Evolutionary conservation across 805 yeast genomes (phyloP).

Genomic region (Saccharomycopsis malanga): DNA sequence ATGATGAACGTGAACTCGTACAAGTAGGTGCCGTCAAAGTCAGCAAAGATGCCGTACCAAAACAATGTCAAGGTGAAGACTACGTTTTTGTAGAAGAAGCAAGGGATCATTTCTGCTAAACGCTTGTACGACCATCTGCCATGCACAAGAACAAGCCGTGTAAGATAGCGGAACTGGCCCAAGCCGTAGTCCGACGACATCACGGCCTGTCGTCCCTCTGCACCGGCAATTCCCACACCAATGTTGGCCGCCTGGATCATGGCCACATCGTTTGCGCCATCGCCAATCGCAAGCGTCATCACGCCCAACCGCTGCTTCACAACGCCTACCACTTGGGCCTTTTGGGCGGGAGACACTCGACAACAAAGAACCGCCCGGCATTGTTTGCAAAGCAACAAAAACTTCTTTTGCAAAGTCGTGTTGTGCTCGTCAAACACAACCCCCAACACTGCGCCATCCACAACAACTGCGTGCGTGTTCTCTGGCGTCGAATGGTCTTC

Average conservation of each 20-base stretch:
- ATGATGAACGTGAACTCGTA: slow-evolving; percentile 73
- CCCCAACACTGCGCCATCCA: slow-evolving; percentile 63
- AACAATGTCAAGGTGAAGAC: slow-evolving; percentile 66
- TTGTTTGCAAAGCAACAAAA: slow-evolving; percentile 64
- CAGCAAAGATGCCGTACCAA: slow-evolving; percentile 66
- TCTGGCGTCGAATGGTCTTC: slow-evolving; percentile 60
- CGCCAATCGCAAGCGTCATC: slow-evolving; percentile 78
- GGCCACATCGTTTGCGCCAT: slow-evolving; percentile 83
- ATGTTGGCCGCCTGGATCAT: slow-evolving; percentile 84
- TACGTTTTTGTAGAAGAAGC: slow-evolving; percentile 71
- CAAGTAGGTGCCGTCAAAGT: slow-evolving; percentile 70
- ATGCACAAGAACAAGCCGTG: slow-evolving; percentile 61
- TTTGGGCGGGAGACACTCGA: slow-evolving; percentile 78
- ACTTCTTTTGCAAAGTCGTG: slow-evolving; percentile 41
- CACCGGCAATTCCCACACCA: slow-evolving; percentile 84
- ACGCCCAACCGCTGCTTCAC: slow-evolving; percentile 60
- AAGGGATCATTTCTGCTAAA: slow-evolving; percentile 70
- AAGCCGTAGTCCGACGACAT: slow-evolving; percentile 81
- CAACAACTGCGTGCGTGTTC: slow-evolving; percentile 50
- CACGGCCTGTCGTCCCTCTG: slow-evolving; percentile 81
- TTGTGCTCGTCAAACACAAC: slow-evolving; percentile 34
- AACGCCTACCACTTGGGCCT: slow-evolving; percentile 64
- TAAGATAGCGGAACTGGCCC: slow-evolving; percentile 68
- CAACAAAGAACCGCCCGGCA: slow-evolving; percentile 78
- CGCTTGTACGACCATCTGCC: slow-evolving; percentile 82